Conservation (phyloP, 257 asterid species). For the Lycium ferocissimum region DNA sequence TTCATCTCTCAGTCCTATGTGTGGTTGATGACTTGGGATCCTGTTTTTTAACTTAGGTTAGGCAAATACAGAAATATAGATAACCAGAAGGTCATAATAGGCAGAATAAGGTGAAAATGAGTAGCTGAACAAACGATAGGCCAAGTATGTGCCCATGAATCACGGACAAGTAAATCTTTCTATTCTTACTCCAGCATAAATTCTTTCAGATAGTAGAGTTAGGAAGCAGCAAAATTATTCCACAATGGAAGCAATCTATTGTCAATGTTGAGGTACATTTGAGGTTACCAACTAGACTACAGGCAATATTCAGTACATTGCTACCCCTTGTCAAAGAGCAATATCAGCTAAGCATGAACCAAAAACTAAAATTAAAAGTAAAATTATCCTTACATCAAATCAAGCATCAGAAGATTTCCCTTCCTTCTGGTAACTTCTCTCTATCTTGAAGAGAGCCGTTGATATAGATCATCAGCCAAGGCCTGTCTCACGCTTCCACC, state of each 20-base stretch:
- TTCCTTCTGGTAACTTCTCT: not conserved
- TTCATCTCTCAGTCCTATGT: not conserved
- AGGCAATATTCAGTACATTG: constrained; percentile 4
- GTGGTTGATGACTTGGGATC: not conserved
- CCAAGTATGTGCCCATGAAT: not conserved
- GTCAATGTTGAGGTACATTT: not conserved
- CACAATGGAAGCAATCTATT: not conserved
- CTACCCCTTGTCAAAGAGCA: not conserved
- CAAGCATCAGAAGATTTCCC: constrained; percentile 23
- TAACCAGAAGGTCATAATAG: not conserved
- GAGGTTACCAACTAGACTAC: constrained; percentile 1
- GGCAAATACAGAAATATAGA: not conserved
- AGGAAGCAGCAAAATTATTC: not conserved
- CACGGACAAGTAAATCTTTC: not conserved
- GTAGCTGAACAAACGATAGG: not conserved
- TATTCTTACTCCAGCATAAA: not conserved
- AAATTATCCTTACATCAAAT: constrained; percentile 41
- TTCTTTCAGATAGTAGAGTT: not conserved
- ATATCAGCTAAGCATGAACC: constrained; percentile 29
- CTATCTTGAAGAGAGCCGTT: constrained; percentile 81
- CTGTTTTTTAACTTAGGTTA: not conserved
- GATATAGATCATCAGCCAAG: constrained; percentile 92
- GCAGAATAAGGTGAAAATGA: not conserved
- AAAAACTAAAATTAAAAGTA: constrained; percentile 40
- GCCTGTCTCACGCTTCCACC: constrained; percentile 86